Percentiles rank a stretch among this genome's conserved stretches.
These are phyloP conservation scores for Elsinoe ampelina DNA, from an alignment of 2,329 filamentous ascomycete genomes.

Conservation along the genomic window DNA sequence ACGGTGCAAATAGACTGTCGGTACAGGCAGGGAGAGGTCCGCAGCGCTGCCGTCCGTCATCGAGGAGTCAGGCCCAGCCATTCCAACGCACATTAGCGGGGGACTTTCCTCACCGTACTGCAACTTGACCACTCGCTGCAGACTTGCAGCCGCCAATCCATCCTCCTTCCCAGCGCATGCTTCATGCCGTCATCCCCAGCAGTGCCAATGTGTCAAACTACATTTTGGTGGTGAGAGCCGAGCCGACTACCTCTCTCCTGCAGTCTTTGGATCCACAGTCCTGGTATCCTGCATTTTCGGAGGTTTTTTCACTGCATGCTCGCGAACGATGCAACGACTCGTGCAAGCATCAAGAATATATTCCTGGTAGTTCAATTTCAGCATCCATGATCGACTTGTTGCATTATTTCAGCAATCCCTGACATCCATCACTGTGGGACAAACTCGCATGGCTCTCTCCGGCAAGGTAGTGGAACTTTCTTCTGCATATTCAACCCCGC, in stretches of 20 bases:
- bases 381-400: background rate
- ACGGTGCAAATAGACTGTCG: background rate
- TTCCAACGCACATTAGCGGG: background rate
- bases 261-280: background rate
- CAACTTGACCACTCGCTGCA: background rate
- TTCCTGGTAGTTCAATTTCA: background rate
- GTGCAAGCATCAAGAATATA: background rate
- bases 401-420: background rate
- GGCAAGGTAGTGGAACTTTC: background rate
- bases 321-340: background rate
- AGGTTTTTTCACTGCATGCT: background rate
- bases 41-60: background rate
- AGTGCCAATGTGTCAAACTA: conserved; percentile 4
- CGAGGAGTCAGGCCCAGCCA: background rate
- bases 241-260: background rate
- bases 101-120: background rate
- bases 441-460: no score
- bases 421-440: background rate
- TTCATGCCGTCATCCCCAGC: conserved; percentile 5
- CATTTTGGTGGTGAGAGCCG: conserved; percentile 1
- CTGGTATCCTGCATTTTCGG: conserved; percentile 8
- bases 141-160: background rate
- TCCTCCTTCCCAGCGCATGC: conserved; percentile 6
- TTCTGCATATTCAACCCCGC: background rate
- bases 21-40: background rate